A percentile compares a stretch with the other conserved stretches of the same genome.
Conservation (phyloP, 805 yeast species). For the Isabelozyma heimii region DNA sequence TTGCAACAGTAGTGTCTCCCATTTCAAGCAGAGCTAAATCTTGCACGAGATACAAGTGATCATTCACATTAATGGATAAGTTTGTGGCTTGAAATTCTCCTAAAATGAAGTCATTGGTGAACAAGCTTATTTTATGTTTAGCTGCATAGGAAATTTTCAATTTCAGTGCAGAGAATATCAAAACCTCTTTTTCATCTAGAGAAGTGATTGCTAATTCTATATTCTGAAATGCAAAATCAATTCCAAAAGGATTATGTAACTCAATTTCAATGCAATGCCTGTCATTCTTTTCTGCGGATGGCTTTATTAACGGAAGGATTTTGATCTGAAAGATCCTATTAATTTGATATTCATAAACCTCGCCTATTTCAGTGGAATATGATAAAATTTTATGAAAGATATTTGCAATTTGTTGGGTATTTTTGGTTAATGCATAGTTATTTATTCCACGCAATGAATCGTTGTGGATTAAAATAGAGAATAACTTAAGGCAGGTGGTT, state of each 20-base stretch:
- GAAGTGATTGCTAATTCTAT: slow-evolving; percentile 10
- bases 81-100: slow-evolving; percentile 30
- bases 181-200: slow-evolving; percentile 3
- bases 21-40: slow-evolving; percentile 4
- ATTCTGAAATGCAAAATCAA: slow-evolving; percentile 16
- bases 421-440: slow-evolving; percentile 20
- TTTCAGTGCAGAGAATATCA: slow-evolving; percentile 8
- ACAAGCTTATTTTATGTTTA: slow-evolving; percentile 15
- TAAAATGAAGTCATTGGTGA: slow-evolving; percentile 22
- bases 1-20: neutral
- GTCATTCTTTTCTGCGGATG: slow-evolving; percentile 24
- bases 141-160: slow-evolving; percentile 3
- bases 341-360: slow-evolving; percentile 26
- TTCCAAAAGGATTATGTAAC: slow-evolving; percentile 27
- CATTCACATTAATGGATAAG: slow-evolving; percentile 12
- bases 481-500: slow-evolving; percentile 38
- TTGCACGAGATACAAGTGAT: slow-evolving; percentile 15
- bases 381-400: slow-evolving; percentile 15
- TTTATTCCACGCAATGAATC: slow-evolving; percentile 22
- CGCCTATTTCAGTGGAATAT: slow-evolving; percentile 13
- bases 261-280: slow-evolving; percentile 33
- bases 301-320: slow-evolving; percentile 36
- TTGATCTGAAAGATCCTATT: slow-evolving; percentile 33
- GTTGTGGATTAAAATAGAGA: slow-evolving; percentile 26
- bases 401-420: slow-evolving; percentile 9